Percentiles rank a stretch among this genome's conserved stretches.
phyloP scores from a whole-genome alignment of 768 basidiomycete genomes.

The Porphyrellus cyaneotinctus region DNA sequence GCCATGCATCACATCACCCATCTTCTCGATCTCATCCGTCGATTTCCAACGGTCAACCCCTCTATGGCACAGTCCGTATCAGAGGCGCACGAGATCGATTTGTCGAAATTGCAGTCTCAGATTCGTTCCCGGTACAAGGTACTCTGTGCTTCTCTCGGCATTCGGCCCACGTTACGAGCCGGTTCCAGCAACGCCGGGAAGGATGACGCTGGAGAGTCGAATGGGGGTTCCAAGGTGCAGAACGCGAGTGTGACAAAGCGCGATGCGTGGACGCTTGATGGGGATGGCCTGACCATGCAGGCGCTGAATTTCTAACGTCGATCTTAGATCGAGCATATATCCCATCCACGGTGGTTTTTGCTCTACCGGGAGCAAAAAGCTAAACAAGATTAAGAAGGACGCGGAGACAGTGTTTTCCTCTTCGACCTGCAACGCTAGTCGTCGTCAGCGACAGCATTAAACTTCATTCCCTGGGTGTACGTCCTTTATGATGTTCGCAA shows the following conservation, averaged over 20 bases:
- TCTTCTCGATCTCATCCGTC: constrained; percentile 65
- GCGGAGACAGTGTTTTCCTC: too few species aligned
- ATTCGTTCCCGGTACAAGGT: constrained; percentile 86
- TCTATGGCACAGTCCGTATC: constrained; percentile 30
- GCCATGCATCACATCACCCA: constrained; percentile 58
- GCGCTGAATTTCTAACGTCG: constrained; percentile 16
- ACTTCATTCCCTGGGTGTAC: too few species aligned
- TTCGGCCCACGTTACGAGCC: constrained; percentile 45
- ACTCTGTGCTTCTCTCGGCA: constrained; percentile 78
- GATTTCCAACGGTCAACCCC: constrained; percentile 79
- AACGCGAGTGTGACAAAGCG: background rate
- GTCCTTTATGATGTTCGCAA: too few species aligned
- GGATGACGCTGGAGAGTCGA: background rate
- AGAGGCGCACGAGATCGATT: constrained; percentile 51
- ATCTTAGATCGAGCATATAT: background rate
- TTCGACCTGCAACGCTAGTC: too few species aligned
- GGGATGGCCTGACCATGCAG: constrained; percentile 6
- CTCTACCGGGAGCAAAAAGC: too few species aligned
- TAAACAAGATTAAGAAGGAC: too few species aligned
- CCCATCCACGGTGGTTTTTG: too few species aligned
- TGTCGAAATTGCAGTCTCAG: constrained; percentile 71
- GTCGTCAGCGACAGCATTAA: too few species aligned
- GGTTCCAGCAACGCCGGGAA: constrained; percentile 3
- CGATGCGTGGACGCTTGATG: constrained; percentile 11
- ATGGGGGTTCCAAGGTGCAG: background rate